A percentile compares a stretch with the other conserved stretches of the same genome.
phyloP scores from a whole-genome alignment of 1,284 basidiomycete genomes.

The Apiotrichum domesticum region DNA sequence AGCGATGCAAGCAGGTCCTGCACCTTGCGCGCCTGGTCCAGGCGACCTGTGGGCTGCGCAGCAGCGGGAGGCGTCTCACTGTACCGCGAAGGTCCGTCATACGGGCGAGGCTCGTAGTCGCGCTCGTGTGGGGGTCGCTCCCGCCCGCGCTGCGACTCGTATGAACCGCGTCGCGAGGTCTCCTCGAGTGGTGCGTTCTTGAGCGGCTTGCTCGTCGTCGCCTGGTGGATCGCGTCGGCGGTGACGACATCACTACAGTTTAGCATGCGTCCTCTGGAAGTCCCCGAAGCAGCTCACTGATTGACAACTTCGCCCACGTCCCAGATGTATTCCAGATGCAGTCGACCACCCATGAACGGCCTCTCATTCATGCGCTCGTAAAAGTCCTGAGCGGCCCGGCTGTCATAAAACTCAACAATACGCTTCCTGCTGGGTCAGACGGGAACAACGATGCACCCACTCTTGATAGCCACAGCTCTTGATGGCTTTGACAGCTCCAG shows the following conservation, averaged over 20 bases:
- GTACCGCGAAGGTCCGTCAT: conserved; percentile 6
- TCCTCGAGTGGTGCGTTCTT: background rate
- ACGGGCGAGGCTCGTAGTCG: background rate
- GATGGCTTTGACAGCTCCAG: conserved; percentile 82
- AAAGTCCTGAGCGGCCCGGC: conserved; percentile 70
- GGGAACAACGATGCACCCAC: conserved; percentile 29
- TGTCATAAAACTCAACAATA: conserved; percentile 84
- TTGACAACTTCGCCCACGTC: conserved; percentile 55
- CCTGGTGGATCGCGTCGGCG: conserved; percentile 10
- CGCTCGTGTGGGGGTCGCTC: background rate
- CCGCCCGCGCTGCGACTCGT: background rate
- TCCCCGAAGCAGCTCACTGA: conserved; percentile 17
- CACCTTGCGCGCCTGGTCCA: conserved; percentile 37
- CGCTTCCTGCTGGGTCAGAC: conserved; percentile 57
- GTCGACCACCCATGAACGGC: conserved; percentile 72
- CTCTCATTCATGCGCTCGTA: conserved; percentile 72
- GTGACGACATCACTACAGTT: conserved; percentile 2
- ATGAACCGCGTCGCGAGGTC: background rate
- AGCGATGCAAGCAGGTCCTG: conserved; percentile 32
- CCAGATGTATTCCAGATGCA: conserved; percentile 86
- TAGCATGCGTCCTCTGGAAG: background rate
- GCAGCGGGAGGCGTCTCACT: conserved; percentile 8
- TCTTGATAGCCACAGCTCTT: conserved; percentile 61
- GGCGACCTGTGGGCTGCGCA: conserved; percentile 21
- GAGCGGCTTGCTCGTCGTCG: background rate